Percentiles rank a stretch among this genome's conserved stretches.
Conservation (phyloP, 116 monocot species). For the Cymodocea nodosa region DNA sequence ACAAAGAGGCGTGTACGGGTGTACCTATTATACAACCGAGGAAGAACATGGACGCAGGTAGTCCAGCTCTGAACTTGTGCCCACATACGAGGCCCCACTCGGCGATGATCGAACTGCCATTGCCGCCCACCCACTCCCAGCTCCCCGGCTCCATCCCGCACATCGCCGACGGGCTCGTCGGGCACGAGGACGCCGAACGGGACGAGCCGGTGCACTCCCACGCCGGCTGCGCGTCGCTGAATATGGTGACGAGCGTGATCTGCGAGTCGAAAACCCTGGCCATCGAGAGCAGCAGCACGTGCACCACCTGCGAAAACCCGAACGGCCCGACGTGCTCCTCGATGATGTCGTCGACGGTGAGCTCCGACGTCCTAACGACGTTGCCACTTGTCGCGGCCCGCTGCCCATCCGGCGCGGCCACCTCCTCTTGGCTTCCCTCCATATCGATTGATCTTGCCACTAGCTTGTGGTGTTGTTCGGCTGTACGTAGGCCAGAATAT, state of each 20-base stretch:
- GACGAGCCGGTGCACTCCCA: conserved; percentile 35
- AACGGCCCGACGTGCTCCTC: conserved; percentile 57
- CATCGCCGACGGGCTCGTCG: conserved; percentile 11
- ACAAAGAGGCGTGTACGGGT: neutral
- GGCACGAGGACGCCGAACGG: neutral
- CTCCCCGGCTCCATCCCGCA: conserved; percentile 28
- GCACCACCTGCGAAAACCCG: conserved; percentile 55
- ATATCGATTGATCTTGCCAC: no score
- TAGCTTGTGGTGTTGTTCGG: no score
- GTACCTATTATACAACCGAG: conserved; percentile 66
- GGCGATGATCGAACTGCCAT: conserved; percentile 41
- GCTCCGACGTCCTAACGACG: conserved; percentile 14
- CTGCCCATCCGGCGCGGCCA: neutral
- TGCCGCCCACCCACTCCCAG: conserved; percentile 78
- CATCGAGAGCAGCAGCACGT: conserved; percentile 50
- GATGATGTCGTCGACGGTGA: conserved; percentile 64
- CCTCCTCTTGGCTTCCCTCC: neutral
- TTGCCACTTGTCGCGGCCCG: neutral
- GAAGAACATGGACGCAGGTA: conserved; percentile 77
- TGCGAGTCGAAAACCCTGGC: conserved; percentile 83
- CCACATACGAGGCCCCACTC: conserved; percentile 80
- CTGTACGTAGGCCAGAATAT: no score
- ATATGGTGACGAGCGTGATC: conserved; percentile 65
- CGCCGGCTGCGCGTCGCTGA: conserved; percentile 56
- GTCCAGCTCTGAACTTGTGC: conserved; percentile 43